Evolutionary conservation across 257 asterid species (phyloP).

Genomic region (Paraleonurus japonicus): DNA sequence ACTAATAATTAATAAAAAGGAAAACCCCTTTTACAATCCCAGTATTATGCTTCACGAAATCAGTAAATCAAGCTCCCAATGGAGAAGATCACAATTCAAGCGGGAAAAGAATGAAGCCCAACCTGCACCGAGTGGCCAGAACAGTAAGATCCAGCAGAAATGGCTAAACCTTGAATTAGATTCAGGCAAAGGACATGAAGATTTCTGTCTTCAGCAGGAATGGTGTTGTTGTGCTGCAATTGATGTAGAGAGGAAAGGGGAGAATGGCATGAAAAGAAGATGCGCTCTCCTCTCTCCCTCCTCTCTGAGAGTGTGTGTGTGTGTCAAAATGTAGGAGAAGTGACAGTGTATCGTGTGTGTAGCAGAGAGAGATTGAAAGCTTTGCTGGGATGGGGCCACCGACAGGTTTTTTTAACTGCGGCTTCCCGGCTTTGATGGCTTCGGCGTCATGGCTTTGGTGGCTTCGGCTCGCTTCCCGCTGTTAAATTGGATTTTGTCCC

Average conservation of each 20-base stretch:
- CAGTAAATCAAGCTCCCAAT: slow-evolving; percentile 26
- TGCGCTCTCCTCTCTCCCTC: slow-evolving; percentile 17
- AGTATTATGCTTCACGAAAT: neutral
- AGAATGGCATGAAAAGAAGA: slow-evolving; percentile 11
- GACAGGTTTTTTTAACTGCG: slow-evolving; percentile 14
- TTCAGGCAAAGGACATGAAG: slow-evolving; percentile 25
- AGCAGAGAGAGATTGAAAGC: slow-evolving; percentile 4
- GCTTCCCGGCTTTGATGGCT: slow-evolving; percentile 22
- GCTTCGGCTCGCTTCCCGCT: neutral
- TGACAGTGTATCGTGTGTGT: slow-evolving; percentile 23
- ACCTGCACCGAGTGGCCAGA: slow-evolving; percentile 7
- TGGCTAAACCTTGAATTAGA: slow-evolving; percentile 28
- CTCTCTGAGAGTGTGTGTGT: neutral
- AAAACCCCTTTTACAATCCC: neutral
- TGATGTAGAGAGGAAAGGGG: slow-evolving; percentile 12
- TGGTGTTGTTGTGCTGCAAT: slow-evolving; percentile 3
- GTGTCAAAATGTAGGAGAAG: slow-evolving; percentile 20
- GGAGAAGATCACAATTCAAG: neutral
- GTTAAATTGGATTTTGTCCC: no score
- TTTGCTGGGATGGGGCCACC: slow-evolving; percentile 26
- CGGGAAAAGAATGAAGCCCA: slow-evolving; percentile 11
- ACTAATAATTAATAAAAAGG: neutral
- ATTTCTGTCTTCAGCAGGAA: slow-evolving; percentile 30
- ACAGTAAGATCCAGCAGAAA: slow-evolving; percentile 30
- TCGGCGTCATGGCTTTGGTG: no score